Evolutionary conservation across 805 yeast genomes (phyloP), one percentile per base, ranked within the genome.

Genomic region (Saturnispora bothae): DNA sequence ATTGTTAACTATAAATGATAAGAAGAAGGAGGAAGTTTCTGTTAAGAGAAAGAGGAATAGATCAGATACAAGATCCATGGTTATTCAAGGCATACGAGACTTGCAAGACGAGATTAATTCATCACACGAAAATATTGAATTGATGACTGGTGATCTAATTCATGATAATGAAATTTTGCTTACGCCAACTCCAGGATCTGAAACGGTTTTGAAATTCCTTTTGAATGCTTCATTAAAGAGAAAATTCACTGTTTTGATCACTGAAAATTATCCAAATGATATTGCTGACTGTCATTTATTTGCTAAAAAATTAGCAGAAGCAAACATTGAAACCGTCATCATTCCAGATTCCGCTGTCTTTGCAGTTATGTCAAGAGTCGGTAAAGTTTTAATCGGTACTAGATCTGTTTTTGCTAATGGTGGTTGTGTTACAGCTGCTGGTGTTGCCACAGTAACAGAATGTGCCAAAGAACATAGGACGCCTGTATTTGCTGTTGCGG

Each of bases 361-460:
- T 59, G 96, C 98, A 0, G 85, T 92, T 33, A 92, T 92, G 97
- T 83, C 96, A 28, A 69, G 96, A 47, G 97, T 92, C 4, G 96
- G 96, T 31, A 94, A 94, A 57, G 98, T 92, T 22, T 76, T 92
- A 42, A 73, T 94, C 38, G 96, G 97, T 28, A 81, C 97, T 4
- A 73, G 83, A 44, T 76, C 95, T 0, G 96, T 92, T 4, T 82
- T 92, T 56, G 95, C 95, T 38, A 92, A 92, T 54, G 99, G 99
- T 43, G 96, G 97, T 9, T 82, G 95, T 47, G 73, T 85, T 34
- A 76, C 95, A 2, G 75, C 81, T 19, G 76, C 94, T 1, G 99
- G 98, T 38, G 95, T 83, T 21, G 83, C 95, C 21, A 72, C 86
- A 34, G 96, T 86, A 9, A 88, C 94, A 48, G 95, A 88, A 61